A percentile compares a stretch with the other conserved stretches of the same genome.
Conservation (phyloP, 306 rosid genomes). For the Lathyrus tuberosus region DNA sequence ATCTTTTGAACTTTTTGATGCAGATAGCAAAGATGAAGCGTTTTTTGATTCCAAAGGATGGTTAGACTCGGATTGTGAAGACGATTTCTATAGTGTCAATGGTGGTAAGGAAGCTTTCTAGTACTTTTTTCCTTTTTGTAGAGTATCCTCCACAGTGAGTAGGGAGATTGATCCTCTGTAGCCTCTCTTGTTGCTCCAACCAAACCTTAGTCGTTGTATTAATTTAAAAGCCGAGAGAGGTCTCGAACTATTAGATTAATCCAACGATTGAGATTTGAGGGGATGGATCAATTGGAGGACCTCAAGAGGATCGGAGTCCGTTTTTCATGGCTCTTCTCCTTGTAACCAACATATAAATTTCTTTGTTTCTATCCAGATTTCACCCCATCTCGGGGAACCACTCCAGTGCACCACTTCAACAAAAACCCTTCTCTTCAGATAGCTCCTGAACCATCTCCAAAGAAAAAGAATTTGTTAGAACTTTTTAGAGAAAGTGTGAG, state of each 20-base stretch:
- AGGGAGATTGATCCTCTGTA: neutral
- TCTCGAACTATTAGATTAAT: neutral
- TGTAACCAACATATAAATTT: conserved; percentile 17
- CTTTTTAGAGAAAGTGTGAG: conserved; percentile 71
- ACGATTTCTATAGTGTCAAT: conserved; percentile 86
- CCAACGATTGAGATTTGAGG: neutral
- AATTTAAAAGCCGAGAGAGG: neutral
- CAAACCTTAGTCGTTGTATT: neutral
- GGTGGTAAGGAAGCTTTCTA: conserved; percentile 73
- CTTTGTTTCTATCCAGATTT: conserved; percentile 54
- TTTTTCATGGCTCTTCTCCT: conserved; percentile 4
- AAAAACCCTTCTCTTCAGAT: conserved; percentile 43
- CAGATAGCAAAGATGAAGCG: conserved; percentile 85
- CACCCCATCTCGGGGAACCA: conserved; percentile 83
- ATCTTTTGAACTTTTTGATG: conserved; percentile 30
- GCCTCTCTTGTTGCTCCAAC: neutral
- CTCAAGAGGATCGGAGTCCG: too few relatives aligned
- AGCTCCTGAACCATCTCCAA: conserved; percentile 57
- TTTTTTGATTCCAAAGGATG: conserved; percentile 83
- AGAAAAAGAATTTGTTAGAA: conserved; percentile 71
- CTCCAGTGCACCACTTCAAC: conserved; percentile 66
- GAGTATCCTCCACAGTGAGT: neutral
- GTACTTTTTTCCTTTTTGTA: conserved; percentile 31
- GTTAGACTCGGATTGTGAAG: conserved; percentile 93
- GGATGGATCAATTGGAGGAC: neutral